phyloP scores from a whole-genome alignment of 805 yeast genomes.

The Metschnikowia vanudenii region DNA sequence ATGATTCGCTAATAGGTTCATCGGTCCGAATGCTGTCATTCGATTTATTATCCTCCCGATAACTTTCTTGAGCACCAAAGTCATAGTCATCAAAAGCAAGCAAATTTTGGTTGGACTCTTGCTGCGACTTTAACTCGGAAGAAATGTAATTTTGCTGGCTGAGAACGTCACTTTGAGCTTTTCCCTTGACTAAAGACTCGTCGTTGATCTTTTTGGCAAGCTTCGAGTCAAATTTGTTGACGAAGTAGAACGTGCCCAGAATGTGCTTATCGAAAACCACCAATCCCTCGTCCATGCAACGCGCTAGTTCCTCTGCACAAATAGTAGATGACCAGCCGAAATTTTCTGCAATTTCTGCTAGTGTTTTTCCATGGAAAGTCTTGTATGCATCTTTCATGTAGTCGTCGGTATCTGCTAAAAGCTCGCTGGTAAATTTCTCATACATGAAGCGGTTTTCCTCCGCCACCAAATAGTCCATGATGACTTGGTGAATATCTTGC shows the following conservation, averaged over 20 bases:
- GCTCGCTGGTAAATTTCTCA: slow-evolving; percentile 25
- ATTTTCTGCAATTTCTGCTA: slow-evolving; percentile 43
- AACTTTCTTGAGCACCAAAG: slow-evolving; percentile 5
- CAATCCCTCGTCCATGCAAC: slow-evolving; percentile 54
- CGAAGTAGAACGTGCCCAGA: slow-evolving; percentile 62
- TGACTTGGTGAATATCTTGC: slow-evolving; percentile 24
- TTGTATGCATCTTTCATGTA: slow-evolving; percentile 17
- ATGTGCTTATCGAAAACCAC: slow-evolving; percentile 67
- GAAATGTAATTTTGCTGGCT: slow-evolving; percentile 14
- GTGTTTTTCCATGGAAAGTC: slow-evolving; percentile 34
- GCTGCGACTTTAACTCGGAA: slow-evolving; percentile 6
- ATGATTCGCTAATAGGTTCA: slow-evolving; percentile 10
- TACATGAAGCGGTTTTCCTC: slow-evolving; percentile 26
- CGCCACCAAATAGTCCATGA: slow-evolving; percentile 24
- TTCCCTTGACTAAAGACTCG: slow-evolving; percentile 5
- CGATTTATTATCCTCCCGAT: background rate
- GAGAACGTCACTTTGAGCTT: slow-evolving; percentile 11
- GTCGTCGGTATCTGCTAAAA: slow-evolving; percentile 19
- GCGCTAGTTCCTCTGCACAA: slow-evolving; percentile 60
- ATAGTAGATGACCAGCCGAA: slow-evolving; percentile 69
- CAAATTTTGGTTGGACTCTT: slow-evolving; percentile 7
- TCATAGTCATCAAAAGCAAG: slow-evolving; percentile 12
- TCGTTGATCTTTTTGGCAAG: slow-evolving; percentile 9
- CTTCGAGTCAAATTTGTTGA: slow-evolving; percentile 34
- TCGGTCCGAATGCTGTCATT: background rate